A percentile compares a stretch with the other conserved stretches of the same genome.
These are phyloP conservation scores for carrot (Daucus carota) DNA, from an alignment of 129 eudicot species.

Conservation along the genomic window DH1_v3.0 NC_030384.2:50333001-50333500, in stretches of 20 bases:
- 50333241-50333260: background rate
- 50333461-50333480: too few species aligned
- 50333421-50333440: background rate
- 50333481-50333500: background rate
- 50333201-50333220: background rate
- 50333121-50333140: constrained; percentile 73
- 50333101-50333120: constrained; percentile 77
- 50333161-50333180: constrained; percentile 76
- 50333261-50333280: background rate
- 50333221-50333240: background rate
- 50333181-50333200: constrained; percentile 49
- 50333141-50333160: constrained; percentile 55
- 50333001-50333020: constrained; percentile 50
- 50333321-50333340: constrained; percentile 61
- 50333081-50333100: constrained; percentile 57
- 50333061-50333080: constrained; percentile 4
- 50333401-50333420: constrained; percentile 29
- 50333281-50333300: background rate
- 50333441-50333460: background rate
- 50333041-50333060: background rate
- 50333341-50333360: constrained; percentile 85
- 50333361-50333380: constrained; percentile 92
- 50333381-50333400: constrained; percentile 37
- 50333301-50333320: background rate
- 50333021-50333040: background rate